These are phyloP conservation scores for Poa pratensis DNA, from an alignment of 176 grass and related monocot genomes.

Conservation along the genomic window DNA sequence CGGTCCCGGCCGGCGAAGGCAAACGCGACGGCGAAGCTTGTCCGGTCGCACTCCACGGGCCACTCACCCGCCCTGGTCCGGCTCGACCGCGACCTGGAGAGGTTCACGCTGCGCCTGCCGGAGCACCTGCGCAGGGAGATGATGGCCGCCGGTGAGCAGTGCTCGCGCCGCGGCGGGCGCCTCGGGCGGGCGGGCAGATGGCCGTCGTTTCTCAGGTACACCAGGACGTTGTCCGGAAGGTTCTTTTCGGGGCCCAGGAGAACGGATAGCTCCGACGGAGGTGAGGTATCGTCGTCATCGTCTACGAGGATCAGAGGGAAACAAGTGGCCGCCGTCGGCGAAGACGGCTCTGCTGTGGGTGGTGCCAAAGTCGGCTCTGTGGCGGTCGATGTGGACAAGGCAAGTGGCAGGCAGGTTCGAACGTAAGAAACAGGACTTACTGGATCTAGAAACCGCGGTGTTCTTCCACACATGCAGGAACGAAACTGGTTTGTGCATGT, in stretches of 20 bases:
- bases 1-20: conserved; percentile 45
- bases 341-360: neutral
- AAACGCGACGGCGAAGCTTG: conserved; percentile 13
- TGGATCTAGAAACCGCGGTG: neutral
- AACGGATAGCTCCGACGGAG: conserved; percentile 39
- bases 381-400: conserved; percentile 37
- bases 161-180: conserved; percentile 37
- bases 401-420: conserved; percentile 42
- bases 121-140: conserved; percentile 72
- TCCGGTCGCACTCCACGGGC: conserved; percentile 76
- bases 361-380: conserved; percentile 40
- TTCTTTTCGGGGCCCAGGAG: conserved; percentile 51
- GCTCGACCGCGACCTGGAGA: conserved; percentile 54
- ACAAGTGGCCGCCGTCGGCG: conserved; percentile 40
- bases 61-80: conserved; percentile 46
- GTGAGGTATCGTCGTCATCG: conserved; percentile 45
- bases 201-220: conserved; percentile 57
- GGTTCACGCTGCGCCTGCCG: conserved; percentile 74
- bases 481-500: neutral
- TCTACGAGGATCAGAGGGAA: conserved; percentile 53
- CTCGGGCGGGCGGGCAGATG: conserved; percentile 41
- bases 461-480: neutral
- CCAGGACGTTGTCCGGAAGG: conserved; percentile 64
- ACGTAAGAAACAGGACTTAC: conserved; percentile 35
- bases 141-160: conserved; percentile 37